Evolutionary conservation across 257 asterid genomes (phyloP), one percentile per base, ranked within the genome.

Genomic region (Gentiana dahurica): DNA sequence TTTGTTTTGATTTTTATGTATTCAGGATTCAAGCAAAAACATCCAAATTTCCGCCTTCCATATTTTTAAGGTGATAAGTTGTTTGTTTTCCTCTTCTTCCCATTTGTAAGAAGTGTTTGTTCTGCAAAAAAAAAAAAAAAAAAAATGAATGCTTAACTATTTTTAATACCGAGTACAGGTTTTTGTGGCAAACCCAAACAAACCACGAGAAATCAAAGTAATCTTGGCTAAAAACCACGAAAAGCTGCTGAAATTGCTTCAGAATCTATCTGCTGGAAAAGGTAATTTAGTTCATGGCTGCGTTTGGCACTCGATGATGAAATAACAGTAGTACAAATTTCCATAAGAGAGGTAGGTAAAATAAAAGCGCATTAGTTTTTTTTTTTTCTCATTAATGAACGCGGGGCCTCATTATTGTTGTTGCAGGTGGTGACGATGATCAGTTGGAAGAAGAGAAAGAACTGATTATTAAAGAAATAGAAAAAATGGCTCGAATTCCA

Each of bases 131-230:
- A 41, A 4, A 0, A 41, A 41, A 15, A 39, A 15, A 15, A 15
- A 38, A 39, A 35, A 57, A 46, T 62, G 49, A 55, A 60, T 37
- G 43, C 53, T 11, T 66, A 8, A 24, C 34, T 61, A 38, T 59
- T 64, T 54, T 45, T 46, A 34, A 60, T 24, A 58, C 34, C 57
- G 41, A 34, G 57, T 61, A 37, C 85, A 87, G 95, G 96, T 92
- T 65, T 92, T 88, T 67, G 99, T 92, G 72, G 99, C 99, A 39
- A 92, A 92, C 80, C 99, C 99, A 8, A 81, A 86, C 76, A 88
- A 92, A 75, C 97, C 99, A 56, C 80, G 82, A 57, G 97, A 92
- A 63, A 65, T 88, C 70, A 88, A 88, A 75, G 76, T 83, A 57
- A 88, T 88, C 58, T 77, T 92, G 70, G 83, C 88, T 4, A 92